Percentiles rank a stretch among this genome's conserved stretches.
These are phyloP conservation scores for Phyllachora maydis DNA, from an alignment of 2,329 filamentous ascomycete genomes.

Conservation along the genomic window DNA sequence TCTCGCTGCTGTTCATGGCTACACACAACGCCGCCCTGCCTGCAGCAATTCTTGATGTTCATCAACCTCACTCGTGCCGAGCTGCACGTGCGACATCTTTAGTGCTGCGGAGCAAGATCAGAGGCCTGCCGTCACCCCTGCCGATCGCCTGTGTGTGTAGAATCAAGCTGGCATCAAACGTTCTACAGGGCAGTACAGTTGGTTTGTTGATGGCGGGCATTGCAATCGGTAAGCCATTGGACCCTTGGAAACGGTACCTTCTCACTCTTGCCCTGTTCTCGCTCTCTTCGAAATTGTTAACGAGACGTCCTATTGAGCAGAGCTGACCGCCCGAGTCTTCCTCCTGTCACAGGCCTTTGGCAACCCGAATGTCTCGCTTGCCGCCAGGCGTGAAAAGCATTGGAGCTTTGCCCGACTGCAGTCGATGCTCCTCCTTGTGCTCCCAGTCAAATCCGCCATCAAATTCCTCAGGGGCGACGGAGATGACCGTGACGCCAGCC, in stretches of 20 bases:
- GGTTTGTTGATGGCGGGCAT: slow-evolving; percentile 31
- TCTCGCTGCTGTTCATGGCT: slow-evolving; percentile 40
- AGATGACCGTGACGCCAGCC: no score
- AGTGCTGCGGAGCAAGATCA: slow-evolving; percentile 30
- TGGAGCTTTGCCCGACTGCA: slow-evolving; percentile 46
- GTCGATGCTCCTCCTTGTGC: slow-evolving; percentile 33
- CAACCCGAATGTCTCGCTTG: slow-evolving; percentile 23
- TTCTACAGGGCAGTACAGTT: slow-evolving; percentile 34
- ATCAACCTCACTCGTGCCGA: slow-evolving; percentile 39
- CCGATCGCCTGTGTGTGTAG: slow-evolving; percentile 41
- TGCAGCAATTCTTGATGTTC: slow-evolving; percentile 45
- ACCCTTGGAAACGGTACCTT: background rate
- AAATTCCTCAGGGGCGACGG: slow-evolving; percentile 26
- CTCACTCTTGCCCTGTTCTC: background rate
- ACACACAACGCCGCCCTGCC: slow-evolving; percentile 44
- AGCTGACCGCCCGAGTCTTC: slow-evolving; percentile 32
- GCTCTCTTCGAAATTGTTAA: background rate
- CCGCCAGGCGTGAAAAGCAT: slow-evolving; percentile 28
- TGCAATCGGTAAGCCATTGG: slow-evolving; percentile 21
- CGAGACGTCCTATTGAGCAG: slow-evolving; percentile 1
- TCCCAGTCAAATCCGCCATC: slow-evolving; percentile 36
- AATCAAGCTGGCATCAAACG: slow-evolving; percentile 33
- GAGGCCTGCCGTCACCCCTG: slow-evolving; percentile 24
- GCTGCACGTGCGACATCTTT: slow-evolving; percentile 33
- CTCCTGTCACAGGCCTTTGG: slow-evolving; percentile 40